Evolutionary conservation across 345 rosid species (phyloP).

Genomic region (Carallia pectinifolia): DNA sequence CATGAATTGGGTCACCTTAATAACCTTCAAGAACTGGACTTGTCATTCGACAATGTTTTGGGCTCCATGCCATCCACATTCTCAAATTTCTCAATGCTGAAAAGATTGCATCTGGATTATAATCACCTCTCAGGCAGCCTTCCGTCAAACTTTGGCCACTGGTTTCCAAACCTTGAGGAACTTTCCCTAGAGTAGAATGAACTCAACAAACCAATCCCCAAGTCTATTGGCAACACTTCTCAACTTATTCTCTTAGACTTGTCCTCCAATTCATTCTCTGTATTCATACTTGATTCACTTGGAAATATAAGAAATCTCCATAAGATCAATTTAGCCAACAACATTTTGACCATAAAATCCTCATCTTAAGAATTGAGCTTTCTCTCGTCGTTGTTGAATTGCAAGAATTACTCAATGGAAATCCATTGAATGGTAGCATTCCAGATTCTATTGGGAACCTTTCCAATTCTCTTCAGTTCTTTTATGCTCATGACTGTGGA

Average conservation of each 20-base stretch:
- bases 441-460: too few species aligned
- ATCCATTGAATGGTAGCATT: too few species aligned
- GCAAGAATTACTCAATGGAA: too few species aligned
- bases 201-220: constrained; percentile 5
- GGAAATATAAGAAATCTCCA: constrained; percentile 1
- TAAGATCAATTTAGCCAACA: too few species aligned
- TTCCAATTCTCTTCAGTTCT: too few species aligned
- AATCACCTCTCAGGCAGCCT: constrained; percentile 9
- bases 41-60: not conserved
- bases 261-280: constrained; percentile 3
- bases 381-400: too few species aligned
- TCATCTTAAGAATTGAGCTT: too few species aligned
- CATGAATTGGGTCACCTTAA: constrained; percentile 10
- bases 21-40: not conserved
- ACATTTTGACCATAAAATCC: not conserved
- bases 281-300: not conserved
- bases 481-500: too few species aligned
- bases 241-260: not conserved
- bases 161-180: constrained; percentile 2
- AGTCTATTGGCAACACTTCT: constrained; percentile 16
- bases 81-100: constrained; percentile 3
- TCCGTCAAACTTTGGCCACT: constrained; percentile 9
- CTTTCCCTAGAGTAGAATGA: constrained; percentile 1
- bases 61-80: constrained; percentile 16
- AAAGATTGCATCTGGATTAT: not conserved